Conservation (phyloP, 2,329 filamentous ascomycete genomes). For the Coleophoma crateriformis region DNA sequence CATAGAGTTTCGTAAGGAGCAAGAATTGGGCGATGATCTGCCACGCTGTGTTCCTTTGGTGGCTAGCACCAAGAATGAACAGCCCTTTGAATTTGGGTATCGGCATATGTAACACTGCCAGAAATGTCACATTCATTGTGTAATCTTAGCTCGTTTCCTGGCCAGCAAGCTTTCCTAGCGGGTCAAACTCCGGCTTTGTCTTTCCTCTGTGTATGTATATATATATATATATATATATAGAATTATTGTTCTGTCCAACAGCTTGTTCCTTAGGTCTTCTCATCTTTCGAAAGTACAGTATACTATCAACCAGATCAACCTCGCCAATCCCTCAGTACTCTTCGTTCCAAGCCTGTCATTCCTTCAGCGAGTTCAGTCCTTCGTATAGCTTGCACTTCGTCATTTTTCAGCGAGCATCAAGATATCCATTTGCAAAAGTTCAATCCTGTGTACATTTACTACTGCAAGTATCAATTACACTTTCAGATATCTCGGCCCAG, state of each 20-base stretch:
- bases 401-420: no score
- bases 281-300: no score
- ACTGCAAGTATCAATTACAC: not conserved
- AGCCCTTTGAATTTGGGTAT: not conserved
- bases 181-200: not conserved
- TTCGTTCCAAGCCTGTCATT: no score
- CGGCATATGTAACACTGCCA: constrained; percentile 3
- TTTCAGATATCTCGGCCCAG: no score
- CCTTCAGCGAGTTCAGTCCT: no score
- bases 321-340: no score
- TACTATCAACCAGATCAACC: no score
- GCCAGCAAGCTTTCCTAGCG: not conserved
- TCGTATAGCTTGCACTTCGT: no score
- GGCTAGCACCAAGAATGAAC: constrained; percentile 20
- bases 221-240: not conserved
- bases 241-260: not conserved
- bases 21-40: constrained; percentile 2
- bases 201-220: not conserved
- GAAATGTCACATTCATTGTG: constrained; percentile 13
- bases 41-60: constrained; percentile 13
- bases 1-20: constrained; percentile 12
- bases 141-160: constrained; percentile 8
- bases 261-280: no score
- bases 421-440: no score
- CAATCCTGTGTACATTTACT: not conserved